Conservation (phyloP, 116 monocot genomes). For the Iris pallida region DNA sequence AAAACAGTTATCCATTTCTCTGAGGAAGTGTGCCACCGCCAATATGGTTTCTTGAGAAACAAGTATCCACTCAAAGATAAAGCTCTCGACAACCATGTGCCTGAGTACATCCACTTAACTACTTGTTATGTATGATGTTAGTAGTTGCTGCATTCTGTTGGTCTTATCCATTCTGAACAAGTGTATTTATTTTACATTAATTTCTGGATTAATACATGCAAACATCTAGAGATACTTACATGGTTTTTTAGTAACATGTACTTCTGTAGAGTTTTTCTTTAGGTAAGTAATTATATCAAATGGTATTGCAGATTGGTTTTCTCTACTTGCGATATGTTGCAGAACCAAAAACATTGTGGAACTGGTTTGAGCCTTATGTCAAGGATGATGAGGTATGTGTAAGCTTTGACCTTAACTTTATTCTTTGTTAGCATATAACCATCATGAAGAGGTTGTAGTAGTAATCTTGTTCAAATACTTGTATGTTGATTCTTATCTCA, state of each 20-base stretch:
- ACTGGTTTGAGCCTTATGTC: constrained; percentile 80
- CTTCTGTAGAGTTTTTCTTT: not conserved
- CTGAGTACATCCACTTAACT: too few relatives aligned
- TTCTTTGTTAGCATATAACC: not conserved
- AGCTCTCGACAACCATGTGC: too few relatives aligned
- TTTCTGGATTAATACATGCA: not conserved
- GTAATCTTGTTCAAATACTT: not conserved
- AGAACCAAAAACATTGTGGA: constrained; percentile 88
- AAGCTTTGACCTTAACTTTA: not conserved
- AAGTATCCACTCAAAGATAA: too few relatives aligned
- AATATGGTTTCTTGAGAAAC: too few relatives aligned
- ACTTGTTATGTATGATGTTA: not conserved
- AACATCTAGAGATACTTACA: not conserved
- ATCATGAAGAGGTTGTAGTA: not conserved
- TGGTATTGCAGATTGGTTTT: constrained; percentile 72
- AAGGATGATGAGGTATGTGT: constrained; percentile 86
- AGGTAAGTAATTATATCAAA: not conserved
- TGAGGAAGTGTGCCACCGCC: too few relatives aligned
- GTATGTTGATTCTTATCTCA: not conserved
- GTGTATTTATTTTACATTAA: not conserved
- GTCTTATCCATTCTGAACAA: not conserved
- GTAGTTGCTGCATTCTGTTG: not conserved
- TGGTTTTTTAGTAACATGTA: not conserved
- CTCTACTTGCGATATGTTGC: constrained; percentile 77
- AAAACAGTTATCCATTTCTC: too few relatives aligned